Evolutionary conservation across 78 protist species (phyloP).

Genomic region (Dictyostelium intermedium): DNA sequence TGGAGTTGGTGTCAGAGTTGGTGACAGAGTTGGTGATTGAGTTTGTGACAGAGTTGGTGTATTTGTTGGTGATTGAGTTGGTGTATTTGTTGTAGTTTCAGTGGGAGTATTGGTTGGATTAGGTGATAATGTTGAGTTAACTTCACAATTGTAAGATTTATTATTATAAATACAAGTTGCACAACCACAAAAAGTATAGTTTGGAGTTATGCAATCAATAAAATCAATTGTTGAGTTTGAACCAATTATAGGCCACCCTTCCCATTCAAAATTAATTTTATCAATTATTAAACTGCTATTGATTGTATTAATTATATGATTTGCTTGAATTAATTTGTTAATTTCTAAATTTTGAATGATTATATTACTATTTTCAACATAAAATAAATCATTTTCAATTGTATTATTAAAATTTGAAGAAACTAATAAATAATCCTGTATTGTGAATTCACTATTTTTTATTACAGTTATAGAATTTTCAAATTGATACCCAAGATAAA

Average conservation of each 20-base stretch:
- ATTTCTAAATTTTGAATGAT: neutral
- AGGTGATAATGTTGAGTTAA: neutral
- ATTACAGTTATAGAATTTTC: neutral
- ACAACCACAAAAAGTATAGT: neutral
- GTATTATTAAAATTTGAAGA: neutral
- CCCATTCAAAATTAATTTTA: neutral
- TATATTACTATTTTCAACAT: neutral
- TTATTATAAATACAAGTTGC: neutral
- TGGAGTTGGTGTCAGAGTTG: neutral
- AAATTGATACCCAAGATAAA: neutral
- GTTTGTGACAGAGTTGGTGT: neutral
- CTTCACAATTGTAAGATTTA: neutral
- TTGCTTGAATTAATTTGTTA: neutral
- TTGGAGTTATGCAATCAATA: neutral
- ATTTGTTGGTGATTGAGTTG: neutral
- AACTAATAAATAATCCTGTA: neutral
- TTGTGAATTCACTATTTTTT: neutral
- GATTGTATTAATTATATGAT: neutral
- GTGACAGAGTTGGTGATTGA: neutral
- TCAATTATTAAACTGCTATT: neutral
- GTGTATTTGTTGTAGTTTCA: neutral
- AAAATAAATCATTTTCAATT: neutral
- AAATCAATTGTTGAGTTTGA: neutral
- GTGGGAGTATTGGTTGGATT: neutral
- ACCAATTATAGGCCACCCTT: neutral